Conservation (phyloP, 345 rosid species). For the Theobroma cacao region DNA sequence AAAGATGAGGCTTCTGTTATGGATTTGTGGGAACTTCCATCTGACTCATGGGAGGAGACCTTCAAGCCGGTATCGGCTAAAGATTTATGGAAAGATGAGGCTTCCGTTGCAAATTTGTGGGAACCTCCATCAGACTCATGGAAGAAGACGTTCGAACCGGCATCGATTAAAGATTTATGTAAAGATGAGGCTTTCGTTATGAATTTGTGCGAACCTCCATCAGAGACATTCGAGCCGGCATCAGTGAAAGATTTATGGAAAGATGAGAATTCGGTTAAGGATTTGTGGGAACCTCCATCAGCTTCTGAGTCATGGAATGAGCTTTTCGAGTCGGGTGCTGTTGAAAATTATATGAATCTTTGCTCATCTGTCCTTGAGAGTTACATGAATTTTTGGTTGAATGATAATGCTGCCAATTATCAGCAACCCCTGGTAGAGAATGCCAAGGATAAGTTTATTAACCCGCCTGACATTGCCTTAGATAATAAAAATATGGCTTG, state of each 20-base stretch:
- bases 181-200: neutral
- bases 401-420: neutral
- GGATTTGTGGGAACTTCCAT: neutral
- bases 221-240: no score
- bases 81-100: neutral
- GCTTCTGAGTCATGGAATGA: neutral
- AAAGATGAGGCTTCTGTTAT: neutral
- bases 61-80: no score
- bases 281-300: neutral
- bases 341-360: neutral
- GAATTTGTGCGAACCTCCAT: neutral
- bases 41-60: neutral
- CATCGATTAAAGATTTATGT: no score
- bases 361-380: no score
- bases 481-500: neutral
- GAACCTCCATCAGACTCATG: neutral
- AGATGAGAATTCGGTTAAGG: neutral
- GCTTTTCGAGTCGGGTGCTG: neutral
- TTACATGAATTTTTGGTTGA: no score
- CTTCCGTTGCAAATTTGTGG: neutral
- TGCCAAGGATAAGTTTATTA: neutral
- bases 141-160: neutral
- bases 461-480: neutral
- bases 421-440: neutral
- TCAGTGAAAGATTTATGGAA: no score